phyloP scores from a whole-genome alignment of 2,329 filamentous ascomycete genomes.

The Chaetomium sp. region DNA sequence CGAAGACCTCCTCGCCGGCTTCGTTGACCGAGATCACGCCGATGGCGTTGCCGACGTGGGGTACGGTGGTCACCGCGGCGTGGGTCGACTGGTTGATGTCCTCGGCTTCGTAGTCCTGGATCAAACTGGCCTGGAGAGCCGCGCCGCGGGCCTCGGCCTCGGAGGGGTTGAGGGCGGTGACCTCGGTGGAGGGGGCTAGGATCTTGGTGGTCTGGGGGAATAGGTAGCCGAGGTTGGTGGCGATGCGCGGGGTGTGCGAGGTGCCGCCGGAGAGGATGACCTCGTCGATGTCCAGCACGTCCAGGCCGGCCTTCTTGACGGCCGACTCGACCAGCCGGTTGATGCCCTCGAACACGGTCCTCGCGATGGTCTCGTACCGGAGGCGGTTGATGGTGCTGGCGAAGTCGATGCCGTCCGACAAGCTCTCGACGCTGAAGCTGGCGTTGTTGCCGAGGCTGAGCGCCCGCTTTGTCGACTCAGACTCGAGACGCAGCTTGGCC shows the following conservation, averaged over 20 bases:
- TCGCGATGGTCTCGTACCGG: slow-evolving; percentile 81
- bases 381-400: slow-evolving; percentile 86
- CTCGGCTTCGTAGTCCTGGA: slow-evolving; percentile 87
- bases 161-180: slow-evolving; percentile 82
- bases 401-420: slow-evolving; percentile 86
- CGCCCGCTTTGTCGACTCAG: slow-evolving; percentile 86
- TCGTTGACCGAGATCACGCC: slow-evolving; percentile 67
- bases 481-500: slow-evolving; percentile 87
- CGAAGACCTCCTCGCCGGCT: slow-evolving; percentile 60
- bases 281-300: slow-evolving; percentile 89
- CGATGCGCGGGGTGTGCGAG: slow-evolving; percentile 89
- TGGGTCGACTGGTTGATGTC: slow-evolving; percentile 96
- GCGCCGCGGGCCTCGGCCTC: slow-evolving; percentile 85
- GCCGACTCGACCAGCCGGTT: slow-evolving; percentile 76
- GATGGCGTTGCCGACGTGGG: slow-evolving; percentile 82
- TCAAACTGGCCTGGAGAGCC: slow-evolving; percentile 88
- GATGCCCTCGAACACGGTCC: slow-evolving; percentile 84
- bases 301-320: slow-evolving; percentile 85
- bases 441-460: slow-evolving; percentile 83
- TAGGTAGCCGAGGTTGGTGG: slow-evolving; percentile 66
- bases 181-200: slow-evolving; percentile 72
- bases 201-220: slow-evolving; percentile 77
- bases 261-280: slow-evolving; percentile 89
- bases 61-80: slow-evolving; percentile 87
- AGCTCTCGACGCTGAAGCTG: slow-evolving; percentile 85